Conservation (phyloP, 164 flowering plant species). For the Santalum album region DNA sequence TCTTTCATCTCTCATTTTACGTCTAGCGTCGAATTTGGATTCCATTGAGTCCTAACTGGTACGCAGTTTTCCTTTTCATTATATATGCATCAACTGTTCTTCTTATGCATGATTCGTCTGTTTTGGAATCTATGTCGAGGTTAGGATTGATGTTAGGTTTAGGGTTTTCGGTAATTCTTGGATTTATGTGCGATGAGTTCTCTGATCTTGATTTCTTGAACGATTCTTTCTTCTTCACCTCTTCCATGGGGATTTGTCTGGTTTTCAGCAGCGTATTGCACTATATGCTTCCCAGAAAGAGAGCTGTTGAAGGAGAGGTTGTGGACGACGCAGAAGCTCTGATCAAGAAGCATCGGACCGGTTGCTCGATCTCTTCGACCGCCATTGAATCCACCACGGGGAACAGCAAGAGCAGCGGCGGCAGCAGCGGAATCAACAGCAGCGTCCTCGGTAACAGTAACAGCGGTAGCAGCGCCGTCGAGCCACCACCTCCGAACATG, state of each 20-base stretch:
- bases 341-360: slow-evolving; percentile 33
- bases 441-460: neutral
- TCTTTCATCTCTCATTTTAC: no score
- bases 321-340: slow-evolving; percentile 16
- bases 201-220: slow-evolving; percentile 3
- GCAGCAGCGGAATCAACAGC: no score
- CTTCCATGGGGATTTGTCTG: slow-evolving; percentile 21
- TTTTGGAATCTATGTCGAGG: slow-evolving; percentile 5
- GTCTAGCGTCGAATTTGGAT: no score
- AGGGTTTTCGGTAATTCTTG: slow-evolving; percentile 8
- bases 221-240: slow-evolving; percentile 12
- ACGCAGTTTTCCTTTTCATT: no score
- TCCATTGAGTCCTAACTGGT: no score
- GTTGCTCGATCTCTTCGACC: slow-evolving; percentile 14
- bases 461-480: slow-evolving; percentile 4
- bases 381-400: neutral
- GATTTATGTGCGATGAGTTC: neutral
- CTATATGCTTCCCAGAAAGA: slow-evolving; percentile 62
- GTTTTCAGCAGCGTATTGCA: slow-evolving; percentile 39
- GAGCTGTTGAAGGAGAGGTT: slow-evolving; percentile 28
- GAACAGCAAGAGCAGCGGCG: neutral
- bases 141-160: slow-evolving; percentile 8
- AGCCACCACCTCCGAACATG: slow-evolving; percentile 10
- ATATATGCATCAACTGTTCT: no score
- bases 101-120: no score